Conservation (phyloP, 768 basidiomycete species). For the Coprinellus micaceus region DNA sequence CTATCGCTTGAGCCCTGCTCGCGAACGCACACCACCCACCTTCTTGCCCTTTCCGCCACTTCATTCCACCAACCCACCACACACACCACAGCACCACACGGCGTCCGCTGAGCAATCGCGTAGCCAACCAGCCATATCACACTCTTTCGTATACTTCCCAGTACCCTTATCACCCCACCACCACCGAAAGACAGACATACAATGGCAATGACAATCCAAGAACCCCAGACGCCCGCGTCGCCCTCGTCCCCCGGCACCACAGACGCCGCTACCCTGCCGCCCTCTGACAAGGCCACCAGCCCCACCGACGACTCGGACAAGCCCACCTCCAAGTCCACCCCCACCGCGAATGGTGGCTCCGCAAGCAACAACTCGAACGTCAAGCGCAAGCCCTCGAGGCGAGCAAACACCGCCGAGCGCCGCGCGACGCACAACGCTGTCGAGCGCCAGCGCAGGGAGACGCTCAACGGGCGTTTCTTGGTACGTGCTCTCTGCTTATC, state of each 20-base stretch:
- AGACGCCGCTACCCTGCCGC: slow-evolving; percentile 34
- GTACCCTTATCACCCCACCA: no score
- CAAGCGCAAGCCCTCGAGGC: slow-evolving; percentile 80
- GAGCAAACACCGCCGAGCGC: slow-evolving; percentile 96
- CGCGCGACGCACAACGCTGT: slow-evolving; percentile 97
- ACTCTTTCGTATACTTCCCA: slow-evolving; percentile 14
- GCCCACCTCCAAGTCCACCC: slow-evolving; percentile 15
- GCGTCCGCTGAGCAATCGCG: slow-evolving; percentile 47
- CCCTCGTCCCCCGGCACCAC: slow-evolving; percentile 31
- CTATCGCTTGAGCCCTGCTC: slow-evolving; percentile 70
- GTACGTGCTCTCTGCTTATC: no score
- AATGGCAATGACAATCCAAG: slow-evolving; percentile 38
- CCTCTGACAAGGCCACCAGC: slow-evolving; percentile 25
- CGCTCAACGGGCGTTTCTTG: slow-evolving; percentile 88
- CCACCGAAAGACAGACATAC: no score
- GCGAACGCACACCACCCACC: slow-evolving; percentile 33
- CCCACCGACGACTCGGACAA: slow-evolving; percentile 5
- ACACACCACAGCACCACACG: slow-evolving; percentile 20
- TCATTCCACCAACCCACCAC: slow-evolving; percentile 12
- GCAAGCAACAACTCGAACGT: slow-evolving; percentile 24
- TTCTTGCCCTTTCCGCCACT: no score
- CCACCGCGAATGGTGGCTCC: slow-evolving; percentile 9
- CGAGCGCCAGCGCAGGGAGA: slow-evolving; percentile 90
- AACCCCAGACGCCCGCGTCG: slow-evolving; percentile 43
- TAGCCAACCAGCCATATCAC: slow-evolving; percentile 23